Base-by-base conservation (phyloP, 129 eudicot genomes). In the Saposhnikovia divaricata region DNA sequence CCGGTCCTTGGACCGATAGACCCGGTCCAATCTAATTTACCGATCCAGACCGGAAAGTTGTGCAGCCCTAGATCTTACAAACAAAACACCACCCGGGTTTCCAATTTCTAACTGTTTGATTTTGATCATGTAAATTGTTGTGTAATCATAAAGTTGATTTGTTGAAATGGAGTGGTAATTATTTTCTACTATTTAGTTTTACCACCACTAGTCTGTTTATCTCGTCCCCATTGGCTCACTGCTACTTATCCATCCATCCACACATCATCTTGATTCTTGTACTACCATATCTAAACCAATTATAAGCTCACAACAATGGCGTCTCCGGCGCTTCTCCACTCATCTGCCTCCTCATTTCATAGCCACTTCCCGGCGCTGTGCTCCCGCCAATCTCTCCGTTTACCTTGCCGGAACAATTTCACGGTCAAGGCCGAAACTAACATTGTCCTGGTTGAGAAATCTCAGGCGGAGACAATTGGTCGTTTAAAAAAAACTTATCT, bases 311-410 rank as follows among this genome's bases (percentile, higher is more conserved):
- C 80, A 28, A 40, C 85, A 74, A 90, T 93, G 96, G 96, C 98
- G 83, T 84, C 91, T 53, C 87, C 89, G 31, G 84, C 88, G 71
- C 85, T 93, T 51, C 87, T 93, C 21, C 90, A 87, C 83, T 90
- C 96, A 80, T 70, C 98, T 9, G 88, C 93, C 21, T 91, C 98
- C 68, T 82, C 93, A 11, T 89, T 94, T 77, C 63, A 81, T 86
- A 83, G 83, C 83, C 87, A 84, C 50, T 86, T 85, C 76, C 89
- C 89, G 46, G 87, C 86, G 53, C 68, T 78, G 37, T 80, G 84
- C 12, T 55, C 82, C 46, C 50, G 72, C 25, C 82, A 81, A 10
- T 78, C 82, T 18, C 86, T 85, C 34, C 85, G 88, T 18, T 51
- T 80, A 2, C 86, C 86, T 38, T 7, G 3, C 75, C 38, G 81